phyloP scores from a whole-genome alignment of 352 stramenopile species.

The Phytophthora cryptogea region DNA sequence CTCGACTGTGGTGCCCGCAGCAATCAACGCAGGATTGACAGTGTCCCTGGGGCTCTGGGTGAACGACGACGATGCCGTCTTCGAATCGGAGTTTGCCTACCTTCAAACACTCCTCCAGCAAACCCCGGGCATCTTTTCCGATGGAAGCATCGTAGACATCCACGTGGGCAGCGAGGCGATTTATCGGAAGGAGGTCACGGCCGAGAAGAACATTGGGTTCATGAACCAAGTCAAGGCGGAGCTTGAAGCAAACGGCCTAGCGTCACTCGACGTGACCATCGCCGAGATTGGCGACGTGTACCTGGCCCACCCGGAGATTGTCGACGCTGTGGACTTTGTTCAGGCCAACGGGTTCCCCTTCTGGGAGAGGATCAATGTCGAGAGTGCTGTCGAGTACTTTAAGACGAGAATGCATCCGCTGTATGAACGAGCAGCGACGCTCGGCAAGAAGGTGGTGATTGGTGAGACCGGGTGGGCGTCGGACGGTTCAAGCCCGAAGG shows the following conservation, averaged over 20 bases:
- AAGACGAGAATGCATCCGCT: slow-evolving; percentile 44
- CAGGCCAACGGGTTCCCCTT: slow-evolving; percentile 72
- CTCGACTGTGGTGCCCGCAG: slow-evolving; percentile 43
- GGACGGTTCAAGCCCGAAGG: slow-evolving; percentile 36
- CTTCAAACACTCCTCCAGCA: slow-evolving; percentile 44
- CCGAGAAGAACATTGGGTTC: slow-evolving; percentile 41
- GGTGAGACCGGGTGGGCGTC: slow-evolving; percentile 76
- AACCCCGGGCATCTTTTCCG: slow-evolving; percentile 20
- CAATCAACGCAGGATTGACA: slow-evolving; percentile 47
- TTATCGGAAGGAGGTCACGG: slow-evolving; percentile 66
- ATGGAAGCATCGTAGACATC: slow-evolving; percentile 48
- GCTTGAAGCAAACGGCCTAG: slow-evolving; percentile 18
- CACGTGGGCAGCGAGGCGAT: slow-evolving; percentile 75
- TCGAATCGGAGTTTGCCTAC: slow-evolving; percentile 44
- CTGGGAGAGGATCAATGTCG: slow-evolving; percentile 56
- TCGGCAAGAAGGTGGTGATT: slow-evolving; percentile 59
- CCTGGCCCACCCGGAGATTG: slow-evolving; percentile 48
- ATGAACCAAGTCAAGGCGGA: slow-evolving; percentile 50
- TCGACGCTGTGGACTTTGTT: slow-evolving; percentile 57
- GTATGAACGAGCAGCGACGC: slow-evolving; percentile 26
- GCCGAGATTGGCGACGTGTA: slow-evolving; percentile 73
- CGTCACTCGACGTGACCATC: slow-evolving; percentile 55
- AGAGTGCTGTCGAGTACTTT: slow-evolving; percentile 46
- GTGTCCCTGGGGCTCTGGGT: slow-evolving; percentile 76
- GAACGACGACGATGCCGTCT: slow-evolving; percentile 33